Evolutionary conservation across 495 filamentous ascomycete genomes (phyloP), one percentile per base, ranked within the genome.

Genomic region (Trichoderma reesei): DNA sequence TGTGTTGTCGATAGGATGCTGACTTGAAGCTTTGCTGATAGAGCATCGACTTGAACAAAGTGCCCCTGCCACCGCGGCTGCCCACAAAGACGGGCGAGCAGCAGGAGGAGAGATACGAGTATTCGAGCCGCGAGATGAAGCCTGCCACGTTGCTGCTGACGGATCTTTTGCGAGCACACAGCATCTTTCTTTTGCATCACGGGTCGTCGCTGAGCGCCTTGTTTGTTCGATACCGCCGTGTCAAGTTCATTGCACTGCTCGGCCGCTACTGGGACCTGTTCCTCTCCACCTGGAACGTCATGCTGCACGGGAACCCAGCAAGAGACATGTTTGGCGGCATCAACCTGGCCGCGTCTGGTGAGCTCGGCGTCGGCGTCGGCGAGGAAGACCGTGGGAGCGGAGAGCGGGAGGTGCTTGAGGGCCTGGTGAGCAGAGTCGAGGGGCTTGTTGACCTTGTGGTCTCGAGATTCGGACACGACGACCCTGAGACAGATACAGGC

Each of bases 351-450:
- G 90, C 88, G 34, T 90, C 90, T 42, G 94, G 93, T 6, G 91
- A 96, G 75, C 85, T 96, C 33, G 95, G 94, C 18, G 83, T 96
- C 16, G 95, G 95, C 1, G 92, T 97, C 13, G 94, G 92, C 38
- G 92, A 96, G 70, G 92, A 96, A 75, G 90, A 96, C 65, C 86
- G 92, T 77, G 92, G 92, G 2, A 96, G 91, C 67, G 91, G 90
- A 14, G 92, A 96, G 76, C 77, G 92, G 69, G 91, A 92, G 68
- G 93, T 97, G 1, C 78, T 99, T 1, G 94, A 96, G 72, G 90
- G 89, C 18, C 86, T 96, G 68, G 84, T 90, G 72, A 73, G 84
- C 72, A 66, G 90, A 75, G 73, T 80, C 41, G 78, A 85, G 48
- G 75, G 94, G 81, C 37, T 85, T 86, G 82, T 96, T 20, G 94